Percentiles rank a stretch among this genome's conserved stretches.
Conservation (phyloP, 2,329 filamentous ascomycete genomes). For the Lachnellula occidentalis region DNA sequence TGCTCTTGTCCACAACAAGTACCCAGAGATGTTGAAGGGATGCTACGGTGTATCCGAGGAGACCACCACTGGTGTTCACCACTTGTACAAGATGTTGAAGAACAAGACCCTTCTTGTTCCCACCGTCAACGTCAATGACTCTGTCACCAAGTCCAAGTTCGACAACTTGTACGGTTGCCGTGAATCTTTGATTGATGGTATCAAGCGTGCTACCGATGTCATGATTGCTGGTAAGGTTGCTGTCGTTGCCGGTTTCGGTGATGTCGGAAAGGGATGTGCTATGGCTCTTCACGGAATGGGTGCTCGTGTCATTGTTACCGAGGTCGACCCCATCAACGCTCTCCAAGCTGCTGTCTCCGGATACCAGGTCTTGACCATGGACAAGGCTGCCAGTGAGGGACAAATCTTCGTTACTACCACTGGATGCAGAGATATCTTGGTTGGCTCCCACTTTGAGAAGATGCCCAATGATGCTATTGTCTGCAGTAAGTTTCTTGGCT, state of each 20-base stretch:
- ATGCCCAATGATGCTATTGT: constrained; percentile 99
- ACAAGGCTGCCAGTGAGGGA: constrained; percentile 80
- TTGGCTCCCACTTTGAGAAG: constrained; percentile 83
- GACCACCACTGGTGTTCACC: constrained; percentile 99
- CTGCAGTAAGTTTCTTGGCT: constrained; percentile 63
- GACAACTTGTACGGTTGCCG: constrained; percentile 99
- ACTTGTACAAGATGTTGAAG: constrained; percentile 98
- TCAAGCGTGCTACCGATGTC: constrained; percentile 99
- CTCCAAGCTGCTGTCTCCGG: constrained; percentile 97
- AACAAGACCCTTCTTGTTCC: constrained; percentile 83
- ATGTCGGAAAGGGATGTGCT: constrained; percentile 98
- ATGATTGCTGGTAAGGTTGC: constrained; percentile 99
- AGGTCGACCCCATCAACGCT: constrained; percentile 99
- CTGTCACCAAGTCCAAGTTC: constrained; percentile 99
- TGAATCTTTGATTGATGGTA: constrained; percentile 97
- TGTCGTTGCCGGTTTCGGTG: constrained; percentile 96
- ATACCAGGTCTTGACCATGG: constrained; percentile 96
- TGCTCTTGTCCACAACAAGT: constrained; percentile 93
- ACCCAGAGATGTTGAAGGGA: constrained; percentile 95
- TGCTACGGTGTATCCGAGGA: constrained; percentile 99
- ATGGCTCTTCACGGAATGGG: constrained; percentile 95
- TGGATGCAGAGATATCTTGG: constrained; percentile 96
- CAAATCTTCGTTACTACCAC: constrained; percentile 99
- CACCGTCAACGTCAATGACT: constrained; percentile 99
- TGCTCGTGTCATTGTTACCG: constrained; percentile 91